Percentiles rank a stretch among this genome's conserved stretches.
These are phyloP conservation scores for Prunus dulcis DNA, from an alignment of 306 rosid species.

Conservation along the genomic window DNA sequence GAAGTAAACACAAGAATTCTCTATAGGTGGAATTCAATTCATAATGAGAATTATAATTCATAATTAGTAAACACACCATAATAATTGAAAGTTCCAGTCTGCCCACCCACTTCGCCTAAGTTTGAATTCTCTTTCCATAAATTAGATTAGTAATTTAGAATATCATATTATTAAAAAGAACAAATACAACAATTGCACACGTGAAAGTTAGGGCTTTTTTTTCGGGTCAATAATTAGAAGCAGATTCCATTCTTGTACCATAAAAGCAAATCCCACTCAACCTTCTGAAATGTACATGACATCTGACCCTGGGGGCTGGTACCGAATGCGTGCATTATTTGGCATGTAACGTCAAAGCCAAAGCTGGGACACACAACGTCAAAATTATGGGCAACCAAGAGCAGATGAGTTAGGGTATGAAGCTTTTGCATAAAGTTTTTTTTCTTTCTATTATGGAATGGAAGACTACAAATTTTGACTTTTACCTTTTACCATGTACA, in stretches of 20 bases:
- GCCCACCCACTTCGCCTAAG: too few species aligned
- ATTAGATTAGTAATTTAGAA: too few species aligned
- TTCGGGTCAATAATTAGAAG: not conserved
- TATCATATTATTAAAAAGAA: too few species aligned
- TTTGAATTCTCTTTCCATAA: too few species aligned
- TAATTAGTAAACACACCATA: too few species aligned
- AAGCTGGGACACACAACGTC: too few species aligned
- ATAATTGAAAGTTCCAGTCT: too few species aligned
- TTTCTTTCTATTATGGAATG: not conserved
- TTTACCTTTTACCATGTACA: too few species aligned
- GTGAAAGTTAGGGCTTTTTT: not conserved
- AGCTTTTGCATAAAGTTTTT: not conserved
- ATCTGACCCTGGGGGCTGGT: not conserved
- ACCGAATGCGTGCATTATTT: not conserved
- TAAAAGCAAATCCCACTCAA: not conserved
- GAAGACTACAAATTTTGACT: too few species aligned
- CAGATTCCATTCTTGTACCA: not conserved
- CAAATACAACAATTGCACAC: not conserved
- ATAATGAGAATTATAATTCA: too few species aligned
- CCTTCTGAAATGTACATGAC: not conserved
- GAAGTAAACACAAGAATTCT: too few species aligned
- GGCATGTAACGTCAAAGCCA: not conserved
- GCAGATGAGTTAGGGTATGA: not conserved
- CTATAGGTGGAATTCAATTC: too few species aligned
- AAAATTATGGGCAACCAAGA: not conserved